Conservation (phyloP, 2,329 filamentous ascomycete species). For the Stagonosporopsis cucurbitacearum region DNA sequence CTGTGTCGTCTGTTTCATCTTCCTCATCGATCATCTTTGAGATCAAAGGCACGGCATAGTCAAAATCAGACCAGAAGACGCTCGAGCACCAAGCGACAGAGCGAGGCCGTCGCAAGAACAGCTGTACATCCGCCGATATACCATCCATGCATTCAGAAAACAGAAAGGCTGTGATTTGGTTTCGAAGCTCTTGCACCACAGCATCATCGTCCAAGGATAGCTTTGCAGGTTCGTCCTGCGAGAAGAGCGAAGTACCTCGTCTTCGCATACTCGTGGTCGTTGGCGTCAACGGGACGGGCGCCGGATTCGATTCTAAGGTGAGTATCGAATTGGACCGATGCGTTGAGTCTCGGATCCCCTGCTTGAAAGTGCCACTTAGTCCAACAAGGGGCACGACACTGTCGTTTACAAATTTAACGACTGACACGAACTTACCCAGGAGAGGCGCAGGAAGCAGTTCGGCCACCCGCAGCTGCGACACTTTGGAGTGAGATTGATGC, state of each 20-base stretch:
- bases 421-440: conserved; percentile 32
- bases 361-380: conserved; percentile 26
- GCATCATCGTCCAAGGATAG: conserved; percentile 24
- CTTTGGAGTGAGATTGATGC: conserved; percentile 36
- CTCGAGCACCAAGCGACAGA: conserved; percentile 31
- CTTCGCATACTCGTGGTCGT: not conserved
- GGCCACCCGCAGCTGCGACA: conserved; percentile 28
- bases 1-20: conserved; percentile 1
- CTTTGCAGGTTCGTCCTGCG: not conserved
- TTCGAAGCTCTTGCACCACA: conserved; percentile 33
- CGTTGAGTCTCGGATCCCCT: conserved; percentile 22
- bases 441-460: conserved; percentile 35
- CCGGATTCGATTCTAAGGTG: not conserved
- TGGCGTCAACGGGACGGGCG: conserved; percentile 24
- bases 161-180: conserved; percentile 29
- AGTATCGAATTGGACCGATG: conserved; percentile 2
- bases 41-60: conserved; percentile 33
- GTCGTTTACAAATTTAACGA: conserved; percentile 31
- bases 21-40: conserved; percentile 29
- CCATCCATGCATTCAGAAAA: conserved; percentile 39
- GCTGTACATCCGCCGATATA: conserved; percentile 34
- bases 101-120: conserved; percentile 32
- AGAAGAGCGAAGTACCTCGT: conserved; percentile 6
- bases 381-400: conserved; percentile 34
- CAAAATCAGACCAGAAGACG: conserved; percentile 34